Percentiles rank a stretch among this genome's conserved stretches.
These are phyloP conservation scores for Flaveria sonorensis DNA, from an alignment of 129 eudicot genomes.

Conservation along the genomic window DNA sequence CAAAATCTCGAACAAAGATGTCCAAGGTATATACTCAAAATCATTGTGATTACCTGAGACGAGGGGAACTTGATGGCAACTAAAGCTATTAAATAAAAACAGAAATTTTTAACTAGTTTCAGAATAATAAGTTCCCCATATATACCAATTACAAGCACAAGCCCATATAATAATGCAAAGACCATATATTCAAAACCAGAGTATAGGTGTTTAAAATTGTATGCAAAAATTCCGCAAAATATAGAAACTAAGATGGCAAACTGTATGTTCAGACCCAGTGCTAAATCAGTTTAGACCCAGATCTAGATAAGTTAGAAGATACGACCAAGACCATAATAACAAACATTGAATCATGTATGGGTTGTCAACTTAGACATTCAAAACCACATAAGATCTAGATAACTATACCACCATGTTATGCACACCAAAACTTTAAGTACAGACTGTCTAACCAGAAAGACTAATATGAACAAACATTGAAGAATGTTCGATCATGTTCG, in stretches of 20 bases:
- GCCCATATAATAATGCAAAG: neutral
- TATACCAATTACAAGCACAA: neutral
- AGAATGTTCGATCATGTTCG: neutral
- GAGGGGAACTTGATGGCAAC: neutral
- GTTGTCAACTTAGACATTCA: too few species aligned
- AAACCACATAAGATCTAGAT: too few species aligned
- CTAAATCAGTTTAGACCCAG: conserved; percentile 1
- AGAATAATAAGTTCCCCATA: neutral
- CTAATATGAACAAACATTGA: too few species aligned
- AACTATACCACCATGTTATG: too few species aligned
- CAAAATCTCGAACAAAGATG: neutral
- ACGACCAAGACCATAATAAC: conserved; percentile 5
- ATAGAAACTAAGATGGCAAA: conserved; percentile 1
- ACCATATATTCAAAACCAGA: neutral
- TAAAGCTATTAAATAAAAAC: neutral
- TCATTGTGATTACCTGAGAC: neutral
- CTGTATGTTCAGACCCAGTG: neutral
- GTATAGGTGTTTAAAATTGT: neutral
- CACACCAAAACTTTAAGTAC: too few species aligned
- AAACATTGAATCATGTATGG: too few species aligned
- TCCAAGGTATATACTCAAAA: neutral
- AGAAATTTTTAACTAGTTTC: neutral
- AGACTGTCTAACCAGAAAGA: too few species aligned
- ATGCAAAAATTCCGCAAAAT: neutral
- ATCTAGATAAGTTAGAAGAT: conserved; percentile 10